Conservation (phyloP, 73 alveolate species). For the Paramecium bursaria region DNA sequence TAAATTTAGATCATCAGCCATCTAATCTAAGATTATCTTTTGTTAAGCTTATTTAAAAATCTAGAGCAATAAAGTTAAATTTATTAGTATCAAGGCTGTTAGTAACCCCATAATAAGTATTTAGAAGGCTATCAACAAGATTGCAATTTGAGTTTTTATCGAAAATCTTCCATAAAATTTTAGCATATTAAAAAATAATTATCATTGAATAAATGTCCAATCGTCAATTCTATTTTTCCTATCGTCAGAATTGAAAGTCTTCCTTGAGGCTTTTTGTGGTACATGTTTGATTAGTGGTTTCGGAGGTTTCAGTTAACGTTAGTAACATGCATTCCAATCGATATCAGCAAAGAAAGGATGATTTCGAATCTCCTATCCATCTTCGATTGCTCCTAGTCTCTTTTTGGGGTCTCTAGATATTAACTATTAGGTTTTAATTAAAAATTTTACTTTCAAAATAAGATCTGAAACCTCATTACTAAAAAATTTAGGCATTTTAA, state of each 20-base stretch:
- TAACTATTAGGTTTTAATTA: conserved; percentile 12
- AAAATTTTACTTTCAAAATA: neutral
- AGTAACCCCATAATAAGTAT: no score
- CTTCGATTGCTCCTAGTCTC: conserved; percentile 77
- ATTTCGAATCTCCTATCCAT: conserved; percentile 78
- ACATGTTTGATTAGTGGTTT: conserved; percentile 66
- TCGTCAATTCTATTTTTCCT: neutral
- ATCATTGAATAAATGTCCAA: conserved; percentile 44
- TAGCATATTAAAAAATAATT: no score
- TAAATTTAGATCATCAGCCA: no score
- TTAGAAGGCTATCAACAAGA: no score
- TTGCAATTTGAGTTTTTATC: no score
- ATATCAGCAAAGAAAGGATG: conserved; percentile 87
- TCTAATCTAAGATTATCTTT: no score
- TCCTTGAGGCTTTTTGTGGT: neutral
- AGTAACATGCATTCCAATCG: conserved; percentile 89
- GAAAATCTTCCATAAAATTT: no score
- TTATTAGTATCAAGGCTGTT: no score
- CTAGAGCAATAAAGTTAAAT: no score
- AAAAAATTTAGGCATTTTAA: conserved; percentile 32
- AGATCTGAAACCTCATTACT: conserved; percentile 70
- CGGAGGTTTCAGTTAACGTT: conserved; percentile 88
- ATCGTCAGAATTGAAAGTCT: neutral
- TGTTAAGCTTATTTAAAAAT: no score
- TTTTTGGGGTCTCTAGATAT: conserved; percentile 74